Evolutionary conservation across 257 asterid species (phyloP).

Genomic region (Anisodus tanguticus): DNA sequence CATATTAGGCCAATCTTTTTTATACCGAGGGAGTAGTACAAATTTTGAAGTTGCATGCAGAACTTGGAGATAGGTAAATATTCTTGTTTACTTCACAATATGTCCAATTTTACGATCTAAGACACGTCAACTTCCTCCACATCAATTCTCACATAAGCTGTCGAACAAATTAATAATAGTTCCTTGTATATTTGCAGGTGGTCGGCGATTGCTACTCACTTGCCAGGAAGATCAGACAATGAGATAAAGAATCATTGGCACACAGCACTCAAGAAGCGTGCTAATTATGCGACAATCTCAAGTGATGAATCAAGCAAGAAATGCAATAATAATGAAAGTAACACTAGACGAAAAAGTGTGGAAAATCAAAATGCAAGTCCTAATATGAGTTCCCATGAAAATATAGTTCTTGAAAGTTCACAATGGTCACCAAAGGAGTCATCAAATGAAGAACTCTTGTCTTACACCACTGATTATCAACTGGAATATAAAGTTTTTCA

Average conservation of each 20-base stretch:
- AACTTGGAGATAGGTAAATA: no score
- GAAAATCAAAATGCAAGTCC: not conserved
- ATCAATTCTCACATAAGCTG: no score
- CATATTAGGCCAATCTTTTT: no score
- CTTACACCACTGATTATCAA: not conserved
- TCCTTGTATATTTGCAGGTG: not conserved
- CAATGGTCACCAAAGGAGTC: not conserved
- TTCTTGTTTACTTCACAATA: no score
- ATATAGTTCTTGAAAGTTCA: slow-evolving; percentile 14
- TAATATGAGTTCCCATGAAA: not conserved
- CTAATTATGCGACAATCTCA: not conserved
- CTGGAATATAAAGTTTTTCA: not conserved
- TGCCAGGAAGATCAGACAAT: slow-evolving; percentile 29
- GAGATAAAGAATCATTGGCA: slow-evolving; percentile 35
- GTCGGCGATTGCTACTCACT: slow-evolving; percentile 25
- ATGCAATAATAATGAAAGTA: not conserved
- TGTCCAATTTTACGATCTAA: no score
- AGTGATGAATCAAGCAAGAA: slow-evolving; percentile 4
- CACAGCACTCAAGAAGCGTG: slow-evolving; percentile 9
- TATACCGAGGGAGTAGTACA: no score
- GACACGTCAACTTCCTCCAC: no score
- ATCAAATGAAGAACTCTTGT: slow-evolving; percentile 13
- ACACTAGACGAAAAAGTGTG: not conserved
- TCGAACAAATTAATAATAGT: no score
- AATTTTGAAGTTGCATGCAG: no score